A percentile compares a stretch with the other conserved stretches of the same genome.
phyloP scores from a whole-genome alignment of 1,284 basidiomycete species.

The Apiotrichum gamsii region DNA sequence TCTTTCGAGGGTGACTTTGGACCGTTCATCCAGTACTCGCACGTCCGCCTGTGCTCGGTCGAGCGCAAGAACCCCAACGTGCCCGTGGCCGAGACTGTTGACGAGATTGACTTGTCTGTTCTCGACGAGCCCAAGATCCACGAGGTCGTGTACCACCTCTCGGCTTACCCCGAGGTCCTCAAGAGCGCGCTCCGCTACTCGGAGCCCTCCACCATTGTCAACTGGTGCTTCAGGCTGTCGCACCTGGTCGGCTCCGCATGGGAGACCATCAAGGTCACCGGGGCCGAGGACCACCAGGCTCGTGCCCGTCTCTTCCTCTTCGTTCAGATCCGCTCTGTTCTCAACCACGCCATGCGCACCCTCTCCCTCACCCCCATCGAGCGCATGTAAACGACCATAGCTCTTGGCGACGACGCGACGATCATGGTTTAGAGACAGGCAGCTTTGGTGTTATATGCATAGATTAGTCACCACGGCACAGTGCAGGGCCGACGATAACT shows the following conservation, averaged over 20 bases:
- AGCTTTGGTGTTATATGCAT: slow-evolving; percentile 3
- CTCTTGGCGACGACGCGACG: neutral
- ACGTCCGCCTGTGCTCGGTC: slow-evolving; percentile 88
- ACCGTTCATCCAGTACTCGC: slow-evolving; percentile 92
- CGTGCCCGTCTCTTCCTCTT: slow-evolving; percentile 87
- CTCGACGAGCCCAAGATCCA: slow-evolving; percentile 71
- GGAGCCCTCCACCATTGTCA: slow-evolving; percentile 82
- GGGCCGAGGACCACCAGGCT: slow-evolving; percentile 64
- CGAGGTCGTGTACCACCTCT: slow-evolving; percentile 80
- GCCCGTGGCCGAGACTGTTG: slow-evolving; percentile 58
- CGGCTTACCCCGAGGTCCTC: slow-evolving; percentile 85
- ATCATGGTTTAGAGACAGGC: too few species aligned
- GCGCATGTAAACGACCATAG: slow-evolving; percentile 65
- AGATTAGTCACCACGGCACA: neutral
- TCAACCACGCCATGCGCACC: slow-evolving; percentile 78
- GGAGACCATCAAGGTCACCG: slow-evolving; percentile 62
- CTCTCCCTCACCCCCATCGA: slow-evolving; percentile 84
- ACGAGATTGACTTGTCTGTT: slow-evolving; percentile 62
- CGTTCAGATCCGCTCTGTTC: slow-evolving; percentile 77
- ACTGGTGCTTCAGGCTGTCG: slow-evolving; percentile 50
- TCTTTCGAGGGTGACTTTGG: slow-evolving; percentile 95
- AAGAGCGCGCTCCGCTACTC: slow-evolving; percentile 74
- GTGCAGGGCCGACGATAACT: too few species aligned
- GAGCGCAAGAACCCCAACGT: slow-evolving; percentile 89
- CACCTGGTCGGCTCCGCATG: slow-evolving; percentile 47